Conservation (phyloP, 1,284 basidiomycete genomes). For the Cryptococcus maquisensis region DNA sequence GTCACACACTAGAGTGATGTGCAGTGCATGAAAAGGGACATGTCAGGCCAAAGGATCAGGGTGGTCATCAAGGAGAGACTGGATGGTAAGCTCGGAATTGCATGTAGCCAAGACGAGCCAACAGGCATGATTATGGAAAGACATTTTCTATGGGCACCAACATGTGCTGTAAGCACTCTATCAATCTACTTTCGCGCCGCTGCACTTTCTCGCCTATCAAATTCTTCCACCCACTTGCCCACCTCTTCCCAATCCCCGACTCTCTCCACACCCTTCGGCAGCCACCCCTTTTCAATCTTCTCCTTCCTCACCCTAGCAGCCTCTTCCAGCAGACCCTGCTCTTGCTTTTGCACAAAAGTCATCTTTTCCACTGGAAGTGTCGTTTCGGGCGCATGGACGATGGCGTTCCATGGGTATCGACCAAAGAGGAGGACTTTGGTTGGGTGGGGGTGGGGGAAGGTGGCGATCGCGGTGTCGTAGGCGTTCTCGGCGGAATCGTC, state of each 20-base stretch:
- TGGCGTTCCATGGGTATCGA: conserved; percentile 68
- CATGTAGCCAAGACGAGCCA: too few species aligned
- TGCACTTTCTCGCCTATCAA: conserved; percentile 8
- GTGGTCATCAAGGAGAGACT: too few species aligned
- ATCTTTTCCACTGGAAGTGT: conserved; percentile 51
- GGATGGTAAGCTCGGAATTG: too few species aligned
- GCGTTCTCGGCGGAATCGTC: conserved; percentile 78
- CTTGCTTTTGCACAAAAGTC: conserved; percentile 56
- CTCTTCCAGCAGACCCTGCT: conserved; percentile 47
- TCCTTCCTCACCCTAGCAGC: conserved; percentile 25
- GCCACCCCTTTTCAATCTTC: conserved; percentile 33
- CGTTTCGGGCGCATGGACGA: conserved; percentile 38
- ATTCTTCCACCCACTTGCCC: conserved; percentile 43
- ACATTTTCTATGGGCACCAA: too few species aligned
- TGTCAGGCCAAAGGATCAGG: too few species aligned
- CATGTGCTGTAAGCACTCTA: too few species aligned
- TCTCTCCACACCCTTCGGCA: conserved; percentile 41
- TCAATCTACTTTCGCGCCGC: neutral
- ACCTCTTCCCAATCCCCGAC: conserved; percentile 44
- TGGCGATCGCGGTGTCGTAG: conserved; percentile 53
- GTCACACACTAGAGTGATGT: too few species aligned
- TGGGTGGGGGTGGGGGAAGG: conserved; percentile 25
- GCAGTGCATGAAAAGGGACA: too few species aligned
- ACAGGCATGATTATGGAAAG: too few species aligned
- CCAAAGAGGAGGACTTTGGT: conserved; percentile 68